Percentiles rank a stretch among this genome's conserved stretches.
Conservation (phyloP, 2,329 filamentous ascomycete species). For the Neonectria hederae region DNA sequence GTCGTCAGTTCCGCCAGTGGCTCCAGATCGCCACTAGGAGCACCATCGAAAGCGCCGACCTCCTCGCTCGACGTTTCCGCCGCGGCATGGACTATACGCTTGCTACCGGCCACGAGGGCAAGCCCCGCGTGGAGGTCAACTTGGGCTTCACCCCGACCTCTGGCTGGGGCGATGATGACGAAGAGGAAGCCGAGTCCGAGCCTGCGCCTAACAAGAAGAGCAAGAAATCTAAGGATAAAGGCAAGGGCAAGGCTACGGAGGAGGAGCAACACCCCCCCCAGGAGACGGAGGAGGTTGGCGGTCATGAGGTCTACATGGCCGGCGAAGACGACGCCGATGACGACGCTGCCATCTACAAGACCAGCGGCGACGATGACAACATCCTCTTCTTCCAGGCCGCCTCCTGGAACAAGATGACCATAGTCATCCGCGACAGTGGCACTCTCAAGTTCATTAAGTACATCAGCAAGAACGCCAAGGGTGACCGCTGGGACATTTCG, state of each 20-base stretch:
- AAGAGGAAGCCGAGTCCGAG: constrained; percentile 52
- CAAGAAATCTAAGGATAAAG: constrained; percentile 46
- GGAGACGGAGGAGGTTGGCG: constrained; percentile 69
- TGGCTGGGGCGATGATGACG: constrained; percentile 82
- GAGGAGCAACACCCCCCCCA: constrained; percentile 45
- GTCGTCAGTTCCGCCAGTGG: constrained; percentile 88
- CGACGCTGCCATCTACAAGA: constrained; percentile 89
- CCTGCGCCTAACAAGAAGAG: constrained; percentile 45
- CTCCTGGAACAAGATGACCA: constrained; percentile 88
- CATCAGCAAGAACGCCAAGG: constrained; percentile 81
- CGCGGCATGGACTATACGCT: constrained; percentile 91
- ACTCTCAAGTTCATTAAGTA: constrained; percentile 97
- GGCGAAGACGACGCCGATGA: constrained; percentile 76
- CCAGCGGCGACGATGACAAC: constrained; percentile 78
- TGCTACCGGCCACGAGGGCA: constrained; percentile 82
- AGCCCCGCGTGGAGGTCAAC: constrained; percentile 86
- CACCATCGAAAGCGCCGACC: constrained; percentile 75
- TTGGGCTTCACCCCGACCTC: constrained; percentile 84
- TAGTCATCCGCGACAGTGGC: constrained; percentile 88
- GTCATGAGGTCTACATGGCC: constrained; percentile 93
- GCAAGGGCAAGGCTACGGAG: constrained; percentile 34
- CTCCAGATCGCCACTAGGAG: constrained; percentile 83
- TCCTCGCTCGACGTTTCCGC: constrained; percentile 88
- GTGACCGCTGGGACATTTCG: constrained; percentile 92
- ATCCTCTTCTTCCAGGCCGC: constrained; percentile 71